Evolutionary conservation across 2,329 filamentous ascomycete genomes (phyloP).

Genomic region (Keithomyces neogunnii): DNA sequence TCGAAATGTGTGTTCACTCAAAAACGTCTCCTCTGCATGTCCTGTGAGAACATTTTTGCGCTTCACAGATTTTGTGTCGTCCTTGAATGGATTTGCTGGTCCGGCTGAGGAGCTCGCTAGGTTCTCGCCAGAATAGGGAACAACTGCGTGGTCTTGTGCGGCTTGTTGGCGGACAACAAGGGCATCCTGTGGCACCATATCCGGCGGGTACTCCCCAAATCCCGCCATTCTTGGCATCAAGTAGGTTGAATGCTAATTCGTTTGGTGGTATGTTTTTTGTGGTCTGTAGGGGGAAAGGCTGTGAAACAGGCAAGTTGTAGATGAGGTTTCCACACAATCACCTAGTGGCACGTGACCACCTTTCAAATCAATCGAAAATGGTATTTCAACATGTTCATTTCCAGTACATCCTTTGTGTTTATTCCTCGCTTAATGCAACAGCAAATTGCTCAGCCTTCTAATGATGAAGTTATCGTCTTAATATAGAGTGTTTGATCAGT

Average conservation of each 20-base stretch:
- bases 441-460: no score
- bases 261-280: not conserved
- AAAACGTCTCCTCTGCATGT: slow-evolving; percentile 75
- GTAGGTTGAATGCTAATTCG: not conserved
- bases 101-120: slow-evolving; percentile 58
- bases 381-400: no score
- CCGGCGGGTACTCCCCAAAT: slow-evolving; percentile 56
- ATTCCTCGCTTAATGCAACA: no score
- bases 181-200: slow-evolving; percentile 57
- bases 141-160: slow-evolving; percentile 50
- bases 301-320: no score
- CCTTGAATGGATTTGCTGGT: slow-evolving; percentile 67
- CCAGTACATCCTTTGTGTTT: no score
- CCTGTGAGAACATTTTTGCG: slow-evolving; percentile 81
- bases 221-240: slow-evolving; percentile 40
- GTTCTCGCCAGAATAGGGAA: slow-evolving; percentile 63
- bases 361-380: no score
- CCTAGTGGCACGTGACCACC: no score
- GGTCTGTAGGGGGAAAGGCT: no score
- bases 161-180: slow-evolving; percentile 49
- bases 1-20: slow-evolving; percentile 87
- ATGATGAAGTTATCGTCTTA: no score
- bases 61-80: slow-evolving; percentile 53
- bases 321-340: no score
- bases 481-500: no score